Conservation (phyloP, 208 protist species). For the Acanthamoeba lenticulata region DNA sequence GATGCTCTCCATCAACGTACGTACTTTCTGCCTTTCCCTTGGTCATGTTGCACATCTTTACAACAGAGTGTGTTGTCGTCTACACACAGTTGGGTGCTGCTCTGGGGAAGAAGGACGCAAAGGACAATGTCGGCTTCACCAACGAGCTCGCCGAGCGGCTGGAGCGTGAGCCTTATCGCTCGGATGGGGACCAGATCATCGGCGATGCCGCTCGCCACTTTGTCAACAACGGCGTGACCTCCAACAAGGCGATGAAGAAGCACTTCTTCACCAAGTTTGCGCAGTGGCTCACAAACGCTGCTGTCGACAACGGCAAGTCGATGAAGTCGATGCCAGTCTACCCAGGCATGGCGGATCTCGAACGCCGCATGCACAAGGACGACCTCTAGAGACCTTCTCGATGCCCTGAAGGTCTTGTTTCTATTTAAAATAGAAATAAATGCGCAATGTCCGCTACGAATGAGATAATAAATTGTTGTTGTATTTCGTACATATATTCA, state of each 20-base stretch:
- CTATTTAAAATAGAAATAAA: neutral
- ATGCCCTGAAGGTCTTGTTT: neutral
- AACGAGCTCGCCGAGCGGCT: neutral
- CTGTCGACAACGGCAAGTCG: conserved; percentile 51
- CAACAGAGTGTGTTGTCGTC: too few relatives aligned
- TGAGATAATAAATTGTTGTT: neutral
- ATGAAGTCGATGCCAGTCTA: neutral
- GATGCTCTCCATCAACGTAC: conserved; percentile 12
- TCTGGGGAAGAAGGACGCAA: neutral
- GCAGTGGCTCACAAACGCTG: conserved; percentile 38
- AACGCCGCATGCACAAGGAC: conserved; percentile 29
- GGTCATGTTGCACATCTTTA: neutral
- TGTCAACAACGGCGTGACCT: neutral
- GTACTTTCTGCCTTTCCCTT: neutral
- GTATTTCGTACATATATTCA: neutral
- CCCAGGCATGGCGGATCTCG: neutral
- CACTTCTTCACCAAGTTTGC: conserved; percentile 32
- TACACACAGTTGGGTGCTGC: too few relatives aligned
- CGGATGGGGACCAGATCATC: conserved; percentile 7
- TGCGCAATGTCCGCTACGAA: neutral
- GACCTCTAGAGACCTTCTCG: neutral
- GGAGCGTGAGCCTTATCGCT: neutral
- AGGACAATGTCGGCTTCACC: neutral
- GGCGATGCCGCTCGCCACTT: neutral
- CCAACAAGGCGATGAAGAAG: neutral